phyloP scores from a whole-genome alignment of 2,329 filamentous ascomycete genomes.

The Verticillium alfalfae region DNA sequence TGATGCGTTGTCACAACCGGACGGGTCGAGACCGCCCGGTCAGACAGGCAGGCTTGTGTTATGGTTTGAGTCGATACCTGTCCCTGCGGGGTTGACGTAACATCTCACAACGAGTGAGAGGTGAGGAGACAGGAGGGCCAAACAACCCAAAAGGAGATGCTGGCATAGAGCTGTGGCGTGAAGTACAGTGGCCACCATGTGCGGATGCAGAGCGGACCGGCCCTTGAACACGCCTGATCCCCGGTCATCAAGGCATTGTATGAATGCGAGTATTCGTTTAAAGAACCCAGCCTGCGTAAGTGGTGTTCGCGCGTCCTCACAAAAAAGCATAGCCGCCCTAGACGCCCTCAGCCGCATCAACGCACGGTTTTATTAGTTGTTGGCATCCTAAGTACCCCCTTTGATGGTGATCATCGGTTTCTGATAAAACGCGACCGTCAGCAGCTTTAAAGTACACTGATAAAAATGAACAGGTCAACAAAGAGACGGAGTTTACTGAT shows the following conservation, averaged over 20 bases:
- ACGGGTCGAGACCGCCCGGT: neutral
- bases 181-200: neutral
- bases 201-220: neutral
- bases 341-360: neutral
- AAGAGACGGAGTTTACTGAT: no score
- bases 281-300: no score
- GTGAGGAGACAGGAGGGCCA: neutral
- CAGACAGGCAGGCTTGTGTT: neutral
- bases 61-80: neutral
- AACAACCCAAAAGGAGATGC: neutral
- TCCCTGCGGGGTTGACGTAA: neutral
- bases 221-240: neutral
- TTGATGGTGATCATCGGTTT: no score
- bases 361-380: neutral
- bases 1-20: neutral
- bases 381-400: no score
- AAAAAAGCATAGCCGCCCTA: neutral
- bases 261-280: no score
- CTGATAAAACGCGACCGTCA: no score
- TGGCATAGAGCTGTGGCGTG: neutral
- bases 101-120: neutral
- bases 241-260: neutral
- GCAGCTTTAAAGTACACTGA: no score
- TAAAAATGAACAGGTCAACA: no score
- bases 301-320: no score